Evolutionary conservation across 225 moss, liverwort and hornwort species (phyloP).

Genomic region (Antitrichia curtipendula): DNA sequence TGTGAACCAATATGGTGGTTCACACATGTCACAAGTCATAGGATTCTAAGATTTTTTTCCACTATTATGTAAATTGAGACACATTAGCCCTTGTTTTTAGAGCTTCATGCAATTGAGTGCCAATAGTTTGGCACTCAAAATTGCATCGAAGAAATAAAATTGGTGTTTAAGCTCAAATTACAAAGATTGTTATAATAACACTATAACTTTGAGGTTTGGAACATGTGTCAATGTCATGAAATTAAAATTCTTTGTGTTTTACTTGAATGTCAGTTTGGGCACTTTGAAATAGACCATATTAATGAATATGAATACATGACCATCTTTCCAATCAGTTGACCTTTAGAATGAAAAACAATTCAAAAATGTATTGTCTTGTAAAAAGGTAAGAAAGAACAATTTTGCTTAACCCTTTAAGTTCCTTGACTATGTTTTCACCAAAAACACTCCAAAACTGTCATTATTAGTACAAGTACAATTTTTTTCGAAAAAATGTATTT

Average conservation of each 20-base stretch:
- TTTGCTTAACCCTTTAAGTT: too few relatives aligned
- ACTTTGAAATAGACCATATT: not conserved
- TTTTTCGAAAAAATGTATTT: too few relatives aligned
- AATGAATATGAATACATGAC: not conserved
- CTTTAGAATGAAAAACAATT: not conserved
- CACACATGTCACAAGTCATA: not conserved
- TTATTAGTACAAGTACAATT: too few relatives aligned
- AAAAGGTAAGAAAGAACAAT: not conserved
- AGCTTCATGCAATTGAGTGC: not conserved
- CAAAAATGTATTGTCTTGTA: not conserved
- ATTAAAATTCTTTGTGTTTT: not conserved
- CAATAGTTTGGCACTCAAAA: not conserved
- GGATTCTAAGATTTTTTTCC: not conserved
- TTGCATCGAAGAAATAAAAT: not conserved
- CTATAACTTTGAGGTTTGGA: not conserved
- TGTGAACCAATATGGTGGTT: too few relatives aligned
- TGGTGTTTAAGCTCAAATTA: not conserved
- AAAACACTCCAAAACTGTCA: too few relatives aligned
- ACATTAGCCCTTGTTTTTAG: not conserved
- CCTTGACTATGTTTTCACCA: too few relatives aligned
- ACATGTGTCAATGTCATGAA: not conserved
- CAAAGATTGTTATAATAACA: not conserved
- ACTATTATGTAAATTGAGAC: not conserved
- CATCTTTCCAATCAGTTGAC: not conserved
- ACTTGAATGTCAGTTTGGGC: not conserved